These are phyloP conservation scores for Orbilia oligospora DNA, from an alignment of 2,329 filamentous ascomycete species.

Conservation along the genomic window DNA sequence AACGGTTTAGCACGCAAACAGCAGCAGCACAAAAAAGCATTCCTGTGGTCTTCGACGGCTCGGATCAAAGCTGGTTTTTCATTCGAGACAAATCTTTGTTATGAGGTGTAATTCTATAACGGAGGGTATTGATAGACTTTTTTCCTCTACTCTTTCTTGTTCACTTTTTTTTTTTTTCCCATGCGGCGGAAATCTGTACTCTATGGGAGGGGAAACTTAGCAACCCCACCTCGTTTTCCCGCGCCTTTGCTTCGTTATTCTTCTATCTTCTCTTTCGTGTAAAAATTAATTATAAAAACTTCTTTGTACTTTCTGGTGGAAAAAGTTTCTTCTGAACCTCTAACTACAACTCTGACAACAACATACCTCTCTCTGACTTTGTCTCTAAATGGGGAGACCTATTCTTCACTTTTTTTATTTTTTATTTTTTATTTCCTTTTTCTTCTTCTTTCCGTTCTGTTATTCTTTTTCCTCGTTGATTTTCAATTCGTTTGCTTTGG, in stretches of 20 bases:
- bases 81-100: constrained; percentile 43
- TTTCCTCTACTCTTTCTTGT: constrained; percentile 6
- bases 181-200: constrained; percentile 45
- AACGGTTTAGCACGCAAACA: constrained; percentile 24
- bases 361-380: neutral
- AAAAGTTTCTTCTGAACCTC: constrained; percentile 26
- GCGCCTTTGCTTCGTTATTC: neutral
- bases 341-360: constrained; percentile 4
- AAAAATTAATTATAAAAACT: constrained; percentile 46
- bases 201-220: constrained; percentile 11
- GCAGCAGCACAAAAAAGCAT: constrained; percentile 29
- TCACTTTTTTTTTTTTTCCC: neutral
- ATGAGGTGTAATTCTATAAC: constrained; percentile 51
- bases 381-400: neutral
- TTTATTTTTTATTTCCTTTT: neutral
- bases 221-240: constrained; percentile 5
- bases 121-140: constrained; percentile 51
- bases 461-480: neutral
- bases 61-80: constrained; percentile 49
- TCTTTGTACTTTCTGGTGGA: constrained; percentile 36
- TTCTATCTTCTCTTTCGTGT: constrained; percentile 29
- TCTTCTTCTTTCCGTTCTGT: neutral
- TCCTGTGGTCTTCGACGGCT: constrained; percentile 27
- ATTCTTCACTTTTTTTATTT: neutral
- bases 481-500: neutral